Evolutionary conservation across 2,329 filamentous ascomycete species (phyloP).

Genomic region (Scedosporium apiospermum): DNA sequence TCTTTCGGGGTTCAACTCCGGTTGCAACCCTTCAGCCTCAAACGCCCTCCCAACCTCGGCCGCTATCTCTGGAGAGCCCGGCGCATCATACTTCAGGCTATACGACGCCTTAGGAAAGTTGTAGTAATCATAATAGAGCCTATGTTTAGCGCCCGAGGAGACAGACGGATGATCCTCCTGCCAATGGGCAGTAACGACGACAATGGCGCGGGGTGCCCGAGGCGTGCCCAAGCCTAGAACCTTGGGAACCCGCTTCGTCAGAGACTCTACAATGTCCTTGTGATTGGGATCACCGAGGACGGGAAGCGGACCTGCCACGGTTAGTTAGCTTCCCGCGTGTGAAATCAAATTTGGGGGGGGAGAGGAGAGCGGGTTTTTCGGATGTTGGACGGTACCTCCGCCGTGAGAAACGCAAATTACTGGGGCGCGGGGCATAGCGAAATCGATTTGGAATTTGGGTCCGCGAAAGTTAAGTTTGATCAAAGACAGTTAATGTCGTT

Average conservation of each 20-base stretch:
- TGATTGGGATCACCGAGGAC: conserved; percentile 46
- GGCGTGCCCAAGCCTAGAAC: conserved; percentile 44
- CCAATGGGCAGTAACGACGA: conserved; percentile 52
- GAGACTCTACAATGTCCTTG: conserved; percentile 38
- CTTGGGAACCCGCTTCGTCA: conserved; percentile 42
- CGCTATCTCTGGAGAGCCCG: conserved; percentile 44
- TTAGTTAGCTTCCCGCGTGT: not conserved
- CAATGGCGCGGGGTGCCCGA: conserved; percentile 33
- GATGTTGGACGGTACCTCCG: conserved; percentile 23
- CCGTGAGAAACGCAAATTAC: conserved; percentile 39
- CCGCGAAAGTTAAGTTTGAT: not conserved
- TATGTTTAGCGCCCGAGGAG: conserved; percentile 35
- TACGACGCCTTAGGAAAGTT: conserved; percentile 49
- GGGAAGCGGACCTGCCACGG: conserved; percentile 41
- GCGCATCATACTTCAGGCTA: conserved; percentile 43
- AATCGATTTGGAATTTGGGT: not conserved
- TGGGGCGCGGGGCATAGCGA: conserved; percentile 18
- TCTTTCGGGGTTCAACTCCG: conserved; percentile 26
- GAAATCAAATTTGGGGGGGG: not conserved
- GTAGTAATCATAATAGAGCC: conserved; percentile 48
- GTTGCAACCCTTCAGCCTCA: conserved; percentile 33
- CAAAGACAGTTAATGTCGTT: no score
- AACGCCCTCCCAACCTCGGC: conserved; percentile 35
- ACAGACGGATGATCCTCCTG: conserved; percentile 37
- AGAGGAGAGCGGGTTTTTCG: not conserved